Evolutionary conservation across 179 eudicot species (phyloP).

Genomic region (Actinidia chinensis): DNA sequence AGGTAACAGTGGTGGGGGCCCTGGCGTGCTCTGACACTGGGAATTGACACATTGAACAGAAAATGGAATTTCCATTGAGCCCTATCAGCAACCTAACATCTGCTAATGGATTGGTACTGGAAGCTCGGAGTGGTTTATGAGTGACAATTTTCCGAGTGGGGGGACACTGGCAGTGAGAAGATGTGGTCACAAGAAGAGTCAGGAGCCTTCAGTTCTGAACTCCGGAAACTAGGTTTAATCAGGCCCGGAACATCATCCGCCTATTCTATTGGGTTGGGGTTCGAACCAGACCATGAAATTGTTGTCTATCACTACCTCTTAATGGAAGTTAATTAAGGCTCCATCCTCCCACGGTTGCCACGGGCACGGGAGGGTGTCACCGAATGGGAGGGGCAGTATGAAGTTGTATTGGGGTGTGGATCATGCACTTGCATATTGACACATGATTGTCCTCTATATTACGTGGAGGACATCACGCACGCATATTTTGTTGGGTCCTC

Average conservation of each 20-base stretch:
- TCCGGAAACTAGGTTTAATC: constrained; percentile 74
- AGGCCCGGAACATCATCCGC: constrained; percentile 77
- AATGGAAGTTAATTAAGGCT: constrained; percentile 91
- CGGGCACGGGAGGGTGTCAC: constrained; percentile 61
- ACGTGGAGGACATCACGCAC: constrained; percentile 88
- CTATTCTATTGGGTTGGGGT: constrained; percentile 89
- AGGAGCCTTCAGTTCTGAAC: constrained; percentile 77
- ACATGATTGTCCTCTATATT: constrained; percentile 81
- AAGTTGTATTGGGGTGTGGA: constrained; percentile 71
- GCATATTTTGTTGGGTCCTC: constrained; percentile 75
- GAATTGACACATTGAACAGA: constrained; percentile 80
- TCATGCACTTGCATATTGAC: constrained; percentile 84
- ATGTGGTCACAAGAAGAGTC: constrained; percentile 80
- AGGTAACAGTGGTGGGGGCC: constrained; percentile 24
- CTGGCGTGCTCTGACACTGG: constrained; percentile 51
- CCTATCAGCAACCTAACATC: constrained; percentile 58
- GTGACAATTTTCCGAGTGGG: constrained; percentile 67
- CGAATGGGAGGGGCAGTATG: constrained; percentile 81
- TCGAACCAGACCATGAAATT: constrained; percentile 61
- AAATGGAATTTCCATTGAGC: constrained; percentile 79
- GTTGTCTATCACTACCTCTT: constrained; percentile 75
- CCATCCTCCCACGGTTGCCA: constrained; percentile 63
- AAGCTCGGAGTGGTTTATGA: constrained; percentile 91
- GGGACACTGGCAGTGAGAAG: constrained; percentile 81
- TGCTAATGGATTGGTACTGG: constrained; percentile 86